phyloP scores from a whole-genome alignment of 2,329 filamentous ascomycete genomes.

The Penicillium crustosum region DNA sequence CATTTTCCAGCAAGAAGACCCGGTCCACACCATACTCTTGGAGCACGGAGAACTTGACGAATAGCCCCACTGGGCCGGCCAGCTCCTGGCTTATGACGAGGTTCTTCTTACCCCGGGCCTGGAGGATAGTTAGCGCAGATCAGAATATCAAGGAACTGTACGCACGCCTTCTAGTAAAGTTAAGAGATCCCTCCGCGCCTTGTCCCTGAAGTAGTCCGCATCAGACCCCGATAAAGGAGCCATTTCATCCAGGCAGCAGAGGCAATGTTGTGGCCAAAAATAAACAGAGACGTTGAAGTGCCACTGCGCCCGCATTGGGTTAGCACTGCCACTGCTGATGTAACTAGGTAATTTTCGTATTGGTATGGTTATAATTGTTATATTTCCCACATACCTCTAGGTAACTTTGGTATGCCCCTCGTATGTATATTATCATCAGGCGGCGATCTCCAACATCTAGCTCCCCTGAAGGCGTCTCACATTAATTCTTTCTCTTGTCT shows the following conservation, averaged over 20 bases:
- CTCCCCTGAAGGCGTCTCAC: constrained; percentile 16
- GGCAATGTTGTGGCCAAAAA: constrained; percentile 22
- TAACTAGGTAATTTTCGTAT: constrained; percentile 17
- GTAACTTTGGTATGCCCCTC: neutral
- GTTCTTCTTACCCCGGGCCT: constrained; percentile 99
- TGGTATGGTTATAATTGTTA: neutral
- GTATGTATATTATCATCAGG: constrained; percentile 7
- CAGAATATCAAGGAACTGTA: constrained; percentile 39
- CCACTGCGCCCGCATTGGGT: constrained; percentile 16
- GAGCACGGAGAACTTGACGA: constrained; percentile 92
- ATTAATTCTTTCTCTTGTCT: constrained; percentile 11
- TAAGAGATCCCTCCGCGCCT: constrained; percentile 81
- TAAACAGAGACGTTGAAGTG: constrained; percentile 21
- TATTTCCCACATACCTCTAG: rapidly evolving
- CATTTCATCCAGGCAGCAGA: constrained; percentile 26
- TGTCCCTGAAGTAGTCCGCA: constrained; percentile 49
- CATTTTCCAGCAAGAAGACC: constrained; percentile 94
- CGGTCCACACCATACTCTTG: constrained; percentile 98
- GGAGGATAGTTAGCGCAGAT: constrained; percentile 24
- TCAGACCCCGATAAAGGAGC: constrained; percentile 31
- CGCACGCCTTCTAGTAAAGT: constrained; percentile 92
- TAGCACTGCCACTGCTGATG: constrained; percentile 19
- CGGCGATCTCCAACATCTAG: constrained; percentile 11
- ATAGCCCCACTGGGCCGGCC: constrained; percentile 82
- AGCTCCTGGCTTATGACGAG: constrained; percentile 88